Percentiles rank a stretch among this genome's conserved stretches.
Conservation (phyloP, 2,329 filamentous ascomycete genomes). For the Plectosphaerella cucumerina region DNA sequence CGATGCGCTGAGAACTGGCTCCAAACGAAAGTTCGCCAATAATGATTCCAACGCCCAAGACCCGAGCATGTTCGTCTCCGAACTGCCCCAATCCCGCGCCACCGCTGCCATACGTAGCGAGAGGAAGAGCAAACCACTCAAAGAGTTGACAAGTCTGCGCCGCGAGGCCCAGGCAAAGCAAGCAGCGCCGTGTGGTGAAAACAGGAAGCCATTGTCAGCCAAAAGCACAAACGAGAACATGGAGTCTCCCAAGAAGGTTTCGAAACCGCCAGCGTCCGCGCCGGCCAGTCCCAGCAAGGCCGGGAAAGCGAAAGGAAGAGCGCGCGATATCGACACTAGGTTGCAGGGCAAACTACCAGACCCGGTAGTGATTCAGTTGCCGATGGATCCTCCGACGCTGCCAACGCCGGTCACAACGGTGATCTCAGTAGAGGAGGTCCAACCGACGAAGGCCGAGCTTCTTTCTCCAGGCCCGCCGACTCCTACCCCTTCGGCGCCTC, state of each 20-base stretch:
- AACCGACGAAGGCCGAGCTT: constrained; percentile 34
- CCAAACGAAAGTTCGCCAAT: constrained; percentile 55
- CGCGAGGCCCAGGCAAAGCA: constrained; percentile 33
- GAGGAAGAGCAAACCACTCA: constrained; percentile 37
- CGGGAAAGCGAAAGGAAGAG: constrained; percentile 30
- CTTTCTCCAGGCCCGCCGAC: constrained; percentile 47
- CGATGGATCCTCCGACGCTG: neutral
- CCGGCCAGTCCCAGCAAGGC: constrained; percentile 23
- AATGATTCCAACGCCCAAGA: constrained; percentile 38
- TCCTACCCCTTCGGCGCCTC: constrained; percentile 27
- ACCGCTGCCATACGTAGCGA: constrained; percentile 12
- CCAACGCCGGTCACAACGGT: constrained; percentile 7
- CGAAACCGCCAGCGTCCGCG: constrained; percentile 25
- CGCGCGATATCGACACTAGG: constrained; percentile 5
- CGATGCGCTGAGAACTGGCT: constrained; percentile 36
- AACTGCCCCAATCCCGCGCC: neutral
- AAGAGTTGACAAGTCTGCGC: constrained; percentile 37
- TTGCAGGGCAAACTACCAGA: too few relatives aligned
- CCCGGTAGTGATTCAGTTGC: too few relatives aligned
- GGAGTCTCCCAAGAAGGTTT: constrained; percentile 51
- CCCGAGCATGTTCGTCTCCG: constrained; percentile 9
- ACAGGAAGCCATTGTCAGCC: constrained; percentile 45
- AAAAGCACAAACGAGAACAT: constrained; percentile 60
- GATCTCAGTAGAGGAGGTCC: constrained; percentile 18
- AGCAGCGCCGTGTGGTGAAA: constrained; percentile 18